Percentiles rank a stretch among this genome's conserved stretches.
phyloP scores from a whole-genome alignment of 257 asterid genomes.

The Henckelia pumila region DNA sequence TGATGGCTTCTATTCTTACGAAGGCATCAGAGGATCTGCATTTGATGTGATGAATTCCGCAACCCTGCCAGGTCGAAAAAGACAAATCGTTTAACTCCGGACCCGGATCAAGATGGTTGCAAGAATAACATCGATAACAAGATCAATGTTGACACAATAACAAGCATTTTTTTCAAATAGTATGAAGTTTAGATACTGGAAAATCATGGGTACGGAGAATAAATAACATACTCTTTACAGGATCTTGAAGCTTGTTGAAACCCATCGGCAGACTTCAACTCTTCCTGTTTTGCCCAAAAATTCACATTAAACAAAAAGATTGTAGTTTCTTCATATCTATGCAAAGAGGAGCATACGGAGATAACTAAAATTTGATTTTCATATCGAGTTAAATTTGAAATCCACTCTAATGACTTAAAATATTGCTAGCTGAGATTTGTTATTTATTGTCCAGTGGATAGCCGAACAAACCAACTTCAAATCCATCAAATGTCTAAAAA shows the following conservation, averaged over 20 bases:
- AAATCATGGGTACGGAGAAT: neutral
- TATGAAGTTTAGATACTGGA: neutral
- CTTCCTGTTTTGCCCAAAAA: conserved; percentile 42
- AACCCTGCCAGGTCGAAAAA: conserved; percentile 37
- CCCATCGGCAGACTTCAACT: conserved; percentile 49
- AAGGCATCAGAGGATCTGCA: conserved; percentile 52
- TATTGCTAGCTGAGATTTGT: too few species aligned
- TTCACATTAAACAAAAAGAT: neutral
- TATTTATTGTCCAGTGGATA: too few species aligned
- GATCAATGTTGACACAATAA: neutral
- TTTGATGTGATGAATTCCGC: conserved; percentile 38
- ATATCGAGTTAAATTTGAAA: too few species aligned
- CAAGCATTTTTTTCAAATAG: neutral
- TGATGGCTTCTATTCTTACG: conserved; percentile 34
- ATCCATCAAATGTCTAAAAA: too few species aligned
- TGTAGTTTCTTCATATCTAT: neutral
- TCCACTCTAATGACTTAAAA: too few species aligned
- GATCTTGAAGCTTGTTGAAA: conserved; percentile 49
- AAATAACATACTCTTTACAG: conserved; percentile 55
- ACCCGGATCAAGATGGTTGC: neutral
- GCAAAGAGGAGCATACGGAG: neutral
- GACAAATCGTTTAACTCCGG: conserved; percentile 11
- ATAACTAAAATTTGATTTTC: too few species aligned
- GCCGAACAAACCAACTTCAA: too few species aligned
- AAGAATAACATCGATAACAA: neutral